phyloP scores from a whole-genome alignment of 1,139 yeast genomes.

The Yamadazyma trypodendri region DNA sequence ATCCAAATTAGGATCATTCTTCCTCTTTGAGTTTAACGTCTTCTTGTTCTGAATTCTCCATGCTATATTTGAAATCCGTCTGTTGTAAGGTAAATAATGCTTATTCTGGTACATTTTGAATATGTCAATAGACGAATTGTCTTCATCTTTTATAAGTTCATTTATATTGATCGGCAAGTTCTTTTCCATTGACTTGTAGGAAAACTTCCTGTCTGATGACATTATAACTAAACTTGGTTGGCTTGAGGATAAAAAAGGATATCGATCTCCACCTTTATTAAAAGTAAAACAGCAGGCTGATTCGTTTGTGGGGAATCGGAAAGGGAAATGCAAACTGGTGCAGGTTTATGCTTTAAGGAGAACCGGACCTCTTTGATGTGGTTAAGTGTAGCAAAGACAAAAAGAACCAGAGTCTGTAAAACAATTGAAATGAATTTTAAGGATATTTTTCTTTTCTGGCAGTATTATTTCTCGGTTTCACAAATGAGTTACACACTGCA shows the following conservation, averaged over 20 bases:
- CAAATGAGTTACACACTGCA: not conserved
- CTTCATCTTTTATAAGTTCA: slow-evolving; percentile 18
- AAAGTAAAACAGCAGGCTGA: too few relatives aligned
- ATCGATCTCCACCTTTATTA: not conserved
- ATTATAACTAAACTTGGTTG: slow-evolving; percentile 1
- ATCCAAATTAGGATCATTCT: slow-evolving; percentile 30
- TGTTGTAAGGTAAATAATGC: slow-evolving; percentile 43
- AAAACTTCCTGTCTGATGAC: slow-evolving; percentile 13
- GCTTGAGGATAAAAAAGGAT: not conserved
- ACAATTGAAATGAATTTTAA: slow-evolving; percentile 1
- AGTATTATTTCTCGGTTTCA: not conserved
- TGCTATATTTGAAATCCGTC: slow-evolving; percentile 45
- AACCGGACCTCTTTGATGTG: too few relatives aligned
- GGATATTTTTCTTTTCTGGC: slow-evolving; percentile 2
- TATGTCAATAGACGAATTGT: slow-evolving; percentile 34
- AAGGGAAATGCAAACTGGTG: too few relatives aligned
- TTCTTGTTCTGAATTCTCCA: slow-evolving; percentile 48
- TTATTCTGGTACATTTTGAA: slow-evolving; percentile 46
- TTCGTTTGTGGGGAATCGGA: too few relatives aligned
- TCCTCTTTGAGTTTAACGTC: slow-evolving; percentile 13
- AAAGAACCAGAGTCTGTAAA: not conserved
- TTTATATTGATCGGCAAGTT: slow-evolving; percentile 13
- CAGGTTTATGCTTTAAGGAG: too few relatives aligned
- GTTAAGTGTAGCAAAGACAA: not conserved
- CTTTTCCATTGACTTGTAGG: slow-evolving; percentile 16